Percentiles rank a stretch among this genome's conserved stretches.
phyloP scores from a whole-genome alignment of 176 grass and related monocot species.

The Melocanna baccifera region DNA sequence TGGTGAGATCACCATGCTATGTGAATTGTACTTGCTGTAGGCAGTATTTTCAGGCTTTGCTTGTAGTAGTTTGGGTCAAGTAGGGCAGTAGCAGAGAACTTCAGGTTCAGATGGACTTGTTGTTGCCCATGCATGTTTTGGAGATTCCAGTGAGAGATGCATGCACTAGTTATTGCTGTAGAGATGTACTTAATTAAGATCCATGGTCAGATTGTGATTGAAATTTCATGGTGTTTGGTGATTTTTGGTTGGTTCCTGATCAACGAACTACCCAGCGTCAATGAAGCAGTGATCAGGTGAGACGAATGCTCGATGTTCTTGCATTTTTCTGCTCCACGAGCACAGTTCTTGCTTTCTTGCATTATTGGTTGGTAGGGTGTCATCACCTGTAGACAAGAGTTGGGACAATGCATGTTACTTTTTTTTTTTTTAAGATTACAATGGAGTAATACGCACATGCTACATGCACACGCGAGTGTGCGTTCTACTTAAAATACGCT shows the following conservation, averaged over 20 bases:
- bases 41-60: background rate
- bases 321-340: background rate
- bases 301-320: background rate
- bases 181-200: slow-evolving; percentile 11
- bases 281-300: background rate
- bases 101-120: background rate
- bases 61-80: background rate
- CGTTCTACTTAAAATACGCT: too few relatives aligned
- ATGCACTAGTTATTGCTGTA: background rate
- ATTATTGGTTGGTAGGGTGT: background rate
- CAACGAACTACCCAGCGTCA: background rate
- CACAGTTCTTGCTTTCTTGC: background rate
- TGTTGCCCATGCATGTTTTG: background rate
- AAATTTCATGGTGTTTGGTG: background rate
- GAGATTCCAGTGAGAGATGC: background rate
- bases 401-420: background rate
- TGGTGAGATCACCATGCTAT: slow-evolving; percentile 5
- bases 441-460: too few relatives aligned
- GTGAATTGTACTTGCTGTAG: background rate
- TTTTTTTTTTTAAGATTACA: too few relatives aligned
- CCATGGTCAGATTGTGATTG: background rate
- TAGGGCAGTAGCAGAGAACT: background rate
- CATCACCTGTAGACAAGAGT: background rate
- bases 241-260: background rate
- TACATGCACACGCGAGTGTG: too few relatives aligned